Percentiles rank a stretch among this genome's conserved stretches.
phyloP scores from a whole-genome alignment of 495 filamentous ascomycete genomes.

The Paragyromitra xinjiangensis region DNA sequence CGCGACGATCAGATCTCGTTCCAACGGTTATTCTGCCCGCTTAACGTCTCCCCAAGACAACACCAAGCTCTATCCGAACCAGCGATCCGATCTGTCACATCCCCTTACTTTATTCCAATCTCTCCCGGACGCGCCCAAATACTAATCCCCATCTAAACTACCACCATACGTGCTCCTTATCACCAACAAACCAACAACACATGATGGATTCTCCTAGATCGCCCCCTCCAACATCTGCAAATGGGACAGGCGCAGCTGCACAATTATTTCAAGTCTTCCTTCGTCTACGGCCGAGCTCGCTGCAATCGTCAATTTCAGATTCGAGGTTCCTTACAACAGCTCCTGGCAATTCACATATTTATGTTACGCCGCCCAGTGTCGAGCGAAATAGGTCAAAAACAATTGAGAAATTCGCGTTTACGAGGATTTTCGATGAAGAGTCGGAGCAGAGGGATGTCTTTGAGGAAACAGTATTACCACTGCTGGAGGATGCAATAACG shows the following conservation, averaged over 20 bases:
- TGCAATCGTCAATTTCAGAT: conserved; percentile 53
- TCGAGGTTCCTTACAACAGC: conserved; percentile 54
- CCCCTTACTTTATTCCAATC: conserved; percentile 22
- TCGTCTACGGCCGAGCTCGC: conserved; percentile 78
- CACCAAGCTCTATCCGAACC: conserved; percentile 12
- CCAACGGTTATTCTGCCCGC: conserved; percentile 16
- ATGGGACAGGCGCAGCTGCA: conserved; percentile 34
- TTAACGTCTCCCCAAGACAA: conserved; percentile 23
- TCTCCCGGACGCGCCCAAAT: conserved; percentile 16
- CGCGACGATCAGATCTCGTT: conserved; percentile 10
- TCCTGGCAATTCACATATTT: conserved; percentile 49
- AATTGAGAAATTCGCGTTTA: conserved; percentile 93
- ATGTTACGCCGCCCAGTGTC: conserved; percentile 51
- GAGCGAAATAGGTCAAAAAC: conserved; percentile 72
- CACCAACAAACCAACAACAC: conserved; percentile 15
- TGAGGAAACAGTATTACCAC: conserved; percentile 76
- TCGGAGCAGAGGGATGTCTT: conserved; percentile 87
- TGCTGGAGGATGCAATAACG: conserved; percentile 73
- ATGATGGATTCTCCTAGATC: conserved; percentile 43
- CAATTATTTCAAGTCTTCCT: conserved; percentile 91
- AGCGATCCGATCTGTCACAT: conserved; percentile 19
- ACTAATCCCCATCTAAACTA: conserved; percentile 10
- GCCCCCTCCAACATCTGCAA: conserved; percentile 20
- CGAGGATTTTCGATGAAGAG: conserved; percentile 87
- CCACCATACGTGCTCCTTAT: conserved; percentile 21